phyloP scores from a whole-genome alignment of 1,139 yeast species.

The Trichomonascaceae sp. region DNA sequence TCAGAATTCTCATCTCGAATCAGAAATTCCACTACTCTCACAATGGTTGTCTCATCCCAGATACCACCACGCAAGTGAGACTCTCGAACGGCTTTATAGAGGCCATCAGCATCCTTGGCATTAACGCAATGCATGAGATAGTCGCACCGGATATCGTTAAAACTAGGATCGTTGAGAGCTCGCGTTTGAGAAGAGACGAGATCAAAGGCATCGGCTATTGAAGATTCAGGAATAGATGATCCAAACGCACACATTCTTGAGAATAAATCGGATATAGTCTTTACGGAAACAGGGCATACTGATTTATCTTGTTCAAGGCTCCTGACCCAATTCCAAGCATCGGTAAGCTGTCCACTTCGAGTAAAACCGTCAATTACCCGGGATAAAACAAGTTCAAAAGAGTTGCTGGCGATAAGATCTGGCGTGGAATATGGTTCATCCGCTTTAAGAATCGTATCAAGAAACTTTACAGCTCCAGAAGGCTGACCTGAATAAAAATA shows the following conservation, averaged over 20 bases:
- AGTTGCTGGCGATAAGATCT: conserved; percentile 3
- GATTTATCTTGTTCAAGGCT: conserved; percentile 21
- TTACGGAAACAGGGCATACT: conserved; percentile 17
- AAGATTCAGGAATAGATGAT: conserved; percentile 16
- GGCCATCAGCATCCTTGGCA: conserved; percentile 15
- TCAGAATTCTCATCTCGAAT: conserved; percentile 17
- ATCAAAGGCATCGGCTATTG: conserved; percentile 25
- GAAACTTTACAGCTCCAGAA: conserved; percentile 26
- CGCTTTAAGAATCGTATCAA: conserved; percentile 22
- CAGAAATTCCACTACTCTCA: conserved; percentile 21
- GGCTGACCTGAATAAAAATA: conserved; percentile 26
- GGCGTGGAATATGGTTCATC: conserved; percentile 7
- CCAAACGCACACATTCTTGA: conserved; percentile 19
- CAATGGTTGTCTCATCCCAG: conserved; percentile 32
- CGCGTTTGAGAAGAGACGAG: conserved; percentile 22
- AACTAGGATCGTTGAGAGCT: conserved; percentile 11
- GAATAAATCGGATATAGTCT: conserved; percentile 19
- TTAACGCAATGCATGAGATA: conserved; percentile 21
- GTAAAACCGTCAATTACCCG: conserved; percentile 29
- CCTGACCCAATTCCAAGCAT: conserved; percentile 34
- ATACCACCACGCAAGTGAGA: conserved; percentile 26
- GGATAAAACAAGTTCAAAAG: conserved; percentile 13
- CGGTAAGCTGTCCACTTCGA: conserved; percentile 22
- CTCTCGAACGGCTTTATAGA: conserved; percentile 30
- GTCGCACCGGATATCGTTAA: conserved; percentile 22